phyloP scores from a whole-genome alignment of 768 basidiomycete species.

The Termitomyces sp. region DNA sequence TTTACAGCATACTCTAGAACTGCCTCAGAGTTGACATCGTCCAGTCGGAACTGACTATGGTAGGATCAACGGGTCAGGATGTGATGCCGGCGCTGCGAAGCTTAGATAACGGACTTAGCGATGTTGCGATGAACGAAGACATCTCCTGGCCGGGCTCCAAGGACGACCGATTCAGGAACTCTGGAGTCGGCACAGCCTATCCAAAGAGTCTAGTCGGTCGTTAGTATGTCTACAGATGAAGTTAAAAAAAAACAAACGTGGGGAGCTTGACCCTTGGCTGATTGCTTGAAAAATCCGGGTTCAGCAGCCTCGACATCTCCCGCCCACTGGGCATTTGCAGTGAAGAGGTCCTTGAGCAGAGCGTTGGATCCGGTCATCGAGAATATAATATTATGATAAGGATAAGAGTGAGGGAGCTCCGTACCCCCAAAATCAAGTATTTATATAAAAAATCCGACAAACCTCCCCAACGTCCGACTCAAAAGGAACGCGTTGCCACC shows the following conservation, averaged over 20 bases:
- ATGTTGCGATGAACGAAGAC: constrained; percentile 86
- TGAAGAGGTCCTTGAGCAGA: constrained; percentile 28
- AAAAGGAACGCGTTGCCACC: too few relatives aligned
- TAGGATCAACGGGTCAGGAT: not conserved
- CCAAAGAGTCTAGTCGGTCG: constrained; percentile 61
- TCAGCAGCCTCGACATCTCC: constrained; percentile 48
- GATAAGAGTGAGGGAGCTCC: too few relatives aligned
- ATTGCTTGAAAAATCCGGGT: constrained; percentile 60
- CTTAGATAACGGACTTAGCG: constrained; percentile 52
- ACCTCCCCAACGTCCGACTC: too few relatives aligned
- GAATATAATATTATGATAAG: not conserved
- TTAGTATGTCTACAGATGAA: constrained; percentile 6
- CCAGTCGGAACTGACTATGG: constrained; percentile 64
- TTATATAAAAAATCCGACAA: too few relatives aligned
- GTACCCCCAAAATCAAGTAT: too few relatives aligned
- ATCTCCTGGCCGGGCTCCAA: constrained; percentile 68
- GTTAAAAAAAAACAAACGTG: constrained; percentile 43
- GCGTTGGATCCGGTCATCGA: constrained; percentile 14
- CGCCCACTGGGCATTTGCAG: constrained; percentile 70
- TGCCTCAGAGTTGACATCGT: constrained; percentile 70
- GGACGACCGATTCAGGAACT: constrained; percentile 76
- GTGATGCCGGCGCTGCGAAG: not conserved
- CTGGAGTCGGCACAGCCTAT: constrained; percentile 84
- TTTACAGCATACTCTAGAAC: constrained; percentile 74
- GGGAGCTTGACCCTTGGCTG: constrained; percentile 62